Base-by-base conservation (phyloP, 805 yeast genomes). In the Saccharomyces kudriavzevii region DNA sequence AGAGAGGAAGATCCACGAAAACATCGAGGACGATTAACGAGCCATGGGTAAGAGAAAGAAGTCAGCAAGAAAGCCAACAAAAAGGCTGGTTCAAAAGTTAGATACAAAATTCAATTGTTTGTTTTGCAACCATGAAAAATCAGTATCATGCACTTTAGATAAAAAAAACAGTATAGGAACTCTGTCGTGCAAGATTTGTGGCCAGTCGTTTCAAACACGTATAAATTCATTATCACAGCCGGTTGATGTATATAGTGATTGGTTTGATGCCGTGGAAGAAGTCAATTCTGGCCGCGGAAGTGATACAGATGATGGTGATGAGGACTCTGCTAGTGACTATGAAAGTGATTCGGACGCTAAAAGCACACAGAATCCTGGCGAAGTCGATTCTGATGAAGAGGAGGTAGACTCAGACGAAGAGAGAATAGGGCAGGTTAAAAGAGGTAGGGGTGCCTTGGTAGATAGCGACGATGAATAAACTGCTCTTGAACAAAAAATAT, bases 201-300 rank as follows among this genome's bases (percentile, higher is more conserved):
- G 97, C 0, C 97, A 91, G 69, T 79, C 82, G 40, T 92, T 94
- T 75, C 97, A 91, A 69, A 82, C 96, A 3, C 82, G 90, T 48
- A 89, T 91, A 60, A 89, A 89, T 68, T 81, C 74, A 1, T 60
- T 76, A 14, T 82, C 89, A 14, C 96, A 88, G 54, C 96, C 99
- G 0, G 90, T 92, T 45, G 99, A 92, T 71, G 87, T 92, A 14
- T 92, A 92, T 67, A 85, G 96, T 49, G 98, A 92, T 69, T 92
- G 99, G 99, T 89, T 89, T 51, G 99, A 92, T 74, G 98, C 98
- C 51, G 94, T 92, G 0, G 88, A 86, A 59, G 89, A 85, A 48
- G 79, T 74, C 22, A 74, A 75, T 56, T 70, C 69, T 47, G 73
- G 72, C 9, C 67, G 66, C 40, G 67, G 62, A 25, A 70, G 72